phyloP scores from a whole-genome alignment of 2,329 filamentous ascomycete species.

The Penicillium oxalicum region DNA sequence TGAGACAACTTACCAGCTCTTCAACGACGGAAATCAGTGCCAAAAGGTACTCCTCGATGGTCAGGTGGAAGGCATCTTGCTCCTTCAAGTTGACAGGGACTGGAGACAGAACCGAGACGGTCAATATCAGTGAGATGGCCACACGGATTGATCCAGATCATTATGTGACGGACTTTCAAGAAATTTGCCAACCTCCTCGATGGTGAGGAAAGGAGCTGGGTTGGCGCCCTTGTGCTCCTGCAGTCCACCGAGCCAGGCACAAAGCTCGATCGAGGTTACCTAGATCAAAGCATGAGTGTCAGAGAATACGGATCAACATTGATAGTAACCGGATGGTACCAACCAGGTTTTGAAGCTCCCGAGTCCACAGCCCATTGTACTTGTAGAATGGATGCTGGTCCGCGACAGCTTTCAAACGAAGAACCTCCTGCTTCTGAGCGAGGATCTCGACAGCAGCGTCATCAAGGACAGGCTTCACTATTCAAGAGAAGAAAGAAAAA shows the following conservation, averaged over 20 bases:
- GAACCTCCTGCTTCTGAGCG: conserved; percentile 65
- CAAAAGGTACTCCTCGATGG: conserved; percentile 94
- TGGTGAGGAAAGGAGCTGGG: conserved; percentile 68
- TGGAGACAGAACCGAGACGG: conserved; percentile 28
- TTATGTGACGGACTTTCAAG: conserved; percentile 57
- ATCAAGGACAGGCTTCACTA: conserved; percentile 63
- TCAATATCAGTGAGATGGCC: too few relatives aligned
- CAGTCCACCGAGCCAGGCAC: conserved; percentile 76
- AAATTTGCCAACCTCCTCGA: conserved; percentile 77
- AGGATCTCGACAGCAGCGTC: conserved; percentile 65
- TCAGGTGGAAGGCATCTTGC: conserved; percentile 84
- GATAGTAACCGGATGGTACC: conserved; percentile 28
- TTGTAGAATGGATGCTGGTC: conserved; percentile 95
- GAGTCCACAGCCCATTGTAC: conserved; percentile 84
- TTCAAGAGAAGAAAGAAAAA: neutral
- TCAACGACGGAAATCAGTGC: conserved; percentile 81
- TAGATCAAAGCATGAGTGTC: conserved; percentile 38
- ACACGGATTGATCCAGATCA: too few relatives aligned
- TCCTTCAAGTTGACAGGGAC: conserved; percentile 90
- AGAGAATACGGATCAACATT: neutral
- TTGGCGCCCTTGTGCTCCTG: conserved; percentile 48
- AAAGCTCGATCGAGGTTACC: conserved; percentile 55
- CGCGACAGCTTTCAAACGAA: conserved; percentile 64
- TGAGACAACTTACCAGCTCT: conserved; percentile 57
- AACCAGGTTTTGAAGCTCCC: conserved; percentile 74